Percentiles rank a stretch among this genome's conserved stretches.
These are phyloP conservation scores for Coemansia sp. DNA, from an alignment of 192 early-diverging fungal genomes.

Conservation along the genomic window DNA sequence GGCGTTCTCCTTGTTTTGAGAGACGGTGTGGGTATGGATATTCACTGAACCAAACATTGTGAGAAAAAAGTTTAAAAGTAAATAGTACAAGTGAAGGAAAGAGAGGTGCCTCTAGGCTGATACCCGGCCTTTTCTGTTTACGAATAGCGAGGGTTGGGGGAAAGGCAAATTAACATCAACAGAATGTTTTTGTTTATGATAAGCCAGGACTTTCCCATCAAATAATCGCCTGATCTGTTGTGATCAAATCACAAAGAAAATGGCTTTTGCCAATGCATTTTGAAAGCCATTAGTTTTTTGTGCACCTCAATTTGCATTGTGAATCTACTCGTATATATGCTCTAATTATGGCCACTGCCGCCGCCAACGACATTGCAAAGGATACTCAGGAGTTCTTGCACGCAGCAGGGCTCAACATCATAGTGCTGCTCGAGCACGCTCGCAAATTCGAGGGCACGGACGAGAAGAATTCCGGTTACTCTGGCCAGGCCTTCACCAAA, in stretches of 20 bases:
- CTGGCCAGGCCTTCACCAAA: constrained; percentile 22
- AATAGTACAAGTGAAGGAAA: constrained; percentile 1
- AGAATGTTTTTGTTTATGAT: background rate
- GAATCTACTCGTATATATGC: background rate
- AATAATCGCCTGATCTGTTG: too few relatives aligned
- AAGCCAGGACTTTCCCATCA: background rate
- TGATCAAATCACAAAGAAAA: too few relatives aligned
- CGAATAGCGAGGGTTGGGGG: background rate
- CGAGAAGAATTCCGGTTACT: constrained; percentile 12
- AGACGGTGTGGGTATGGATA: constrained; percentile 12
- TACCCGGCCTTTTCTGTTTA: background rate
- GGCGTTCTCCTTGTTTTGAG: constrained; percentile 48
- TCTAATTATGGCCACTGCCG: background rate
- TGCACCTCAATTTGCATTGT: background rate
- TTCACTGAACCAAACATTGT: constrained; percentile 33
- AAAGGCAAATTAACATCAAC: background rate
- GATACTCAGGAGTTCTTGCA: constrained; percentile 41
- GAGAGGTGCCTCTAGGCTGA: background rate
- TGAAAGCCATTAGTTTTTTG: background rate
- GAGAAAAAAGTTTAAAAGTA: background rate
- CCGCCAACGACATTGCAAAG: constrained; percentile 10
- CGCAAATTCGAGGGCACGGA: constrained; percentile 32
- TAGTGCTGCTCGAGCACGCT: constrained; percentile 30
- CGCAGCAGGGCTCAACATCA: constrained; percentile 21
- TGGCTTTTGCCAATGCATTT: too few relatives aligned